Evolutionary conservation across 2,329 filamentous ascomycete species (phyloP).

Genomic region (Cordyceps cateniannulata): DNA sequence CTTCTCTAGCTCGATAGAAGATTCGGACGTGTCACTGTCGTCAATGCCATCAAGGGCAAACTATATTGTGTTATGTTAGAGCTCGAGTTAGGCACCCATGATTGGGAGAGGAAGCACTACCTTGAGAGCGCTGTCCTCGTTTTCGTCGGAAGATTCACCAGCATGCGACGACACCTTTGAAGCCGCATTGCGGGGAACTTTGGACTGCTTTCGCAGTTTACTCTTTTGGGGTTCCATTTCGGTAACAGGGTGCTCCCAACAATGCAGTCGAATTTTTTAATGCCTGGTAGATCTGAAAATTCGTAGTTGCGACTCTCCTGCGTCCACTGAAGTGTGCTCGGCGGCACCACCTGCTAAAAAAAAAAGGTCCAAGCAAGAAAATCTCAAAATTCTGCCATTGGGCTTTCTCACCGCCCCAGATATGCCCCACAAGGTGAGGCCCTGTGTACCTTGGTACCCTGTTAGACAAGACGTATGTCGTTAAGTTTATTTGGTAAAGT

Average conservation of each 20-base stretch:
- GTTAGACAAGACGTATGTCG: no score
- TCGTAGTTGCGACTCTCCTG: background rate
- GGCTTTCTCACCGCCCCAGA: slow-evolving; percentile 12
- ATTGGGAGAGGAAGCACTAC: background rate
- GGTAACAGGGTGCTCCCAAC: background rate
- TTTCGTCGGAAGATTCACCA: slow-evolving; percentile 12
- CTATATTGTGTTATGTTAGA: slow-evolving; percentile 22
- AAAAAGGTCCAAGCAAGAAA: slow-evolving; percentile 4
- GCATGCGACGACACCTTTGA: background rate
- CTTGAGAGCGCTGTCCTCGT: slow-evolving; percentile 5
- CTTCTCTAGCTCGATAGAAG: slow-evolving; percentile 68
- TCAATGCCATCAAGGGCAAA: slow-evolving; percentile 51
- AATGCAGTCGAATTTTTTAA: no score
- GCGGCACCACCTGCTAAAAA: background rate
- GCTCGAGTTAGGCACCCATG: background rate
- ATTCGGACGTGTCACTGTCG: slow-evolving; percentile 59
- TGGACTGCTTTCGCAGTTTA: background rate
- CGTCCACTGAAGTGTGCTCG: background rate
- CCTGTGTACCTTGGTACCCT: background rate
- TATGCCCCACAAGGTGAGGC: background rate
- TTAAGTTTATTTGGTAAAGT: no score
- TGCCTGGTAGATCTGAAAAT: background rate
- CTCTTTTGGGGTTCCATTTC: background rate
- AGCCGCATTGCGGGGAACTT: background rate
- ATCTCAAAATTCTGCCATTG: slow-evolving; percentile 15